Evolutionary conservation across 306 rosid genomes (phyloP).

Genomic region (Citrullus mucosospermus): DNA sequence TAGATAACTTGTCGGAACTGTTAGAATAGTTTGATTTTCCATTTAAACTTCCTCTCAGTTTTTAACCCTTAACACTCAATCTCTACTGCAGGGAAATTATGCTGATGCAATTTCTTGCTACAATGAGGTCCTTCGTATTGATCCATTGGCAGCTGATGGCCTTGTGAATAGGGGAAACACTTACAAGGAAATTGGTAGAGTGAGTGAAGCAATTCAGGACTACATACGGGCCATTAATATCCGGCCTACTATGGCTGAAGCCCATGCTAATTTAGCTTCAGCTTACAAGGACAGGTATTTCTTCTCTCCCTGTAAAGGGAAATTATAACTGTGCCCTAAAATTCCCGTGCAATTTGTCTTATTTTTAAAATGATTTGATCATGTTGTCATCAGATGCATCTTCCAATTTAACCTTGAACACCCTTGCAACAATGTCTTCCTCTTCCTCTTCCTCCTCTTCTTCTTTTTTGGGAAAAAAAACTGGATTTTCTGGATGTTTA

Average conservation of each 20-base stretch:
- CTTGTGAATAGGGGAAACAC: slow-evolving; percentile 98
- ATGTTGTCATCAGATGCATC: neutral
- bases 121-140: slow-evolving; percentile 94
- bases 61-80: neutral
- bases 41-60: neutral
- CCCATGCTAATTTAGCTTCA: slow-evolving; percentile 98
- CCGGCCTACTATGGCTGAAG: slow-evolving; percentile 94
- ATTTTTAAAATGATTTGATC: neutral
- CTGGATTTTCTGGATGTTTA: neutral
- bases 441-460: neutral
- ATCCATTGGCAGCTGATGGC: slow-evolving; percentile 98
- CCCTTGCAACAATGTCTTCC: neutral
- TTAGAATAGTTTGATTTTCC: neutral
- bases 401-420: neutral
- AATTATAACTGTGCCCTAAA: neutral
- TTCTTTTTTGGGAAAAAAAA: neutral
- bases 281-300: slow-evolving; percentile 91
- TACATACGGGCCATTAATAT: slow-evolving; percentile 62
- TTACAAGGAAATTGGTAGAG: slow-evolving; percentile 93
- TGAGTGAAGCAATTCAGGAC: slow-evolving; percentile 92
- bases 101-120: slow-evolving; percentile 97
- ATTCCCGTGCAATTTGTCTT: neutral
- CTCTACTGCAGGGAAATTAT: slow-evolving; percentile 61
- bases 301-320: neutral
- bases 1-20: neutral